Conservation (phyloP, 768 basidiomycete species). For the Calocera viscosa region DNA sequence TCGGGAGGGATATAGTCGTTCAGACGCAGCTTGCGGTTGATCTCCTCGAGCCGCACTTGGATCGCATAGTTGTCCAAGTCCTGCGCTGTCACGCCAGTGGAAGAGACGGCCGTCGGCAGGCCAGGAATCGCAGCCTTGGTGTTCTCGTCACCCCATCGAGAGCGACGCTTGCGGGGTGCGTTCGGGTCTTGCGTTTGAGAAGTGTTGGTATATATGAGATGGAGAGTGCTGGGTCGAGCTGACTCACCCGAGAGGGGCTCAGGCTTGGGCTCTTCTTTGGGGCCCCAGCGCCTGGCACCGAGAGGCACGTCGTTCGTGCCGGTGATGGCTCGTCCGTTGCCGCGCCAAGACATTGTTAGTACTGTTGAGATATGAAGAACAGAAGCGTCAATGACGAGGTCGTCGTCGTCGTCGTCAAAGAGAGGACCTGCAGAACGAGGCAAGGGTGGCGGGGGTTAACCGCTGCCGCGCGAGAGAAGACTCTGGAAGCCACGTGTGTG, state of each 20-base stretch:
- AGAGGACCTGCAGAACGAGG: neutral
- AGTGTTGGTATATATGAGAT: slow-evolving; percentile 26
- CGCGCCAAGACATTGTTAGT: neutral
- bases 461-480: slow-evolving; percentile 16
- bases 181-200: slow-evolving; percentile 49
- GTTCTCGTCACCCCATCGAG: slow-evolving; percentile 94
- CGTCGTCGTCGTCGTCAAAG: neutral
- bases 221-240: slow-evolving; percentile 26
- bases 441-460: neutral
- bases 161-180: slow-evolving; percentile 85
- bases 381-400: neutral
- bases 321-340: neutral
- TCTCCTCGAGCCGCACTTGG: slow-evolving; percentile 90
- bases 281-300: neutral
- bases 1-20: slow-evolving; percentile 96
- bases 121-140: slow-evolving; percentile 65
- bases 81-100: slow-evolving; percentile 83
- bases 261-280: slow-evolving; percentile 4
- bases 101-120: slow-evolving; percentile 85
- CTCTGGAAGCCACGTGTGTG: slow-evolving; percentile 26
- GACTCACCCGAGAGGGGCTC: slow-evolving; percentile 22
- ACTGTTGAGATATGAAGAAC: neutral
- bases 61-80: slow-evolving; percentile 98
- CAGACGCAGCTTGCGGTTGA: slow-evolving; percentile 83
- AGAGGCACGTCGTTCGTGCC: slow-evolving; percentile 4